Percentiles rank a stretch among this genome's conserved stretches.
phyloP scores from a whole-genome alignment of 2,329 filamentous ascomycete genomes.

The Niveomyces coronatus region DNA sequence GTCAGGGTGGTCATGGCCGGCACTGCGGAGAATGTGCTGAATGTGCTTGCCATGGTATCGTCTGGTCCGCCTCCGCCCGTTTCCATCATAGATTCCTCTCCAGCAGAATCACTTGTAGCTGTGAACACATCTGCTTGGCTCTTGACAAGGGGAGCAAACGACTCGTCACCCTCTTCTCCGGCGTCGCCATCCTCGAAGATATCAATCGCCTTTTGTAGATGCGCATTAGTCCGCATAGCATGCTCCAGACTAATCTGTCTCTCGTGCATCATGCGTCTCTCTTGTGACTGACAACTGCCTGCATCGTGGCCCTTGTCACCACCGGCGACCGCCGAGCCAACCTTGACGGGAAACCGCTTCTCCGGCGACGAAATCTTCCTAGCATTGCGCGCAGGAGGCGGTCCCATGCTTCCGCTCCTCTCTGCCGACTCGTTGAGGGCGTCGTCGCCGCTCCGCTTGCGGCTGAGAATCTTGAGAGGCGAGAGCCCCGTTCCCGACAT shows the following conservation, averaged over 20 bases:
- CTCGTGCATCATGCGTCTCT: slow-evolving; percentile 19
- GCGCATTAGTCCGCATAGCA: slow-evolving; percentile 43
- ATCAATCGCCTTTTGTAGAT: slow-evolving; percentile 47
- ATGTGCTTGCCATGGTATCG: slow-evolving; percentile 68
- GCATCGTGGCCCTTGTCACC: slow-evolving; percentile 13
- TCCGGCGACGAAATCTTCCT: slow-evolving; percentile 37
- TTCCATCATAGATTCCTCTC: slow-evolving; percentile 8
- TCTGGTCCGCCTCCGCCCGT: slow-evolving; percentile 45
- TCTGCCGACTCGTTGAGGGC: slow-evolving; percentile 2
- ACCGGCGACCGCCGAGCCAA: slow-evolving; percentile 31
- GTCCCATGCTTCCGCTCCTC: slow-evolving; percentile 11
- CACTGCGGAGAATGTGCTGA: slow-evolving; percentile 83
- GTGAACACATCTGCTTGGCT: slow-evolving; percentile 15
- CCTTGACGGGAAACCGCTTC: slow-evolving; percentile 51
- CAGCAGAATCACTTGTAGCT: slow-evolving; percentile 22
- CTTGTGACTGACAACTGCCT: neutral
- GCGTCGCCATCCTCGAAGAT: slow-evolving; percentile 50
- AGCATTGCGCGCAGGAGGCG: slow-evolving; percentile 30
- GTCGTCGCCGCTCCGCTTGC: slow-evolving; percentile 18
- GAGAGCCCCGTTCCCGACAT: slow-evolving; percentile 47
- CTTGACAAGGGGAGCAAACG: neutral
- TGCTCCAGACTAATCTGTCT: slow-evolving; percentile 40
- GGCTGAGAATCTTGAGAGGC: slow-evolving; percentile 43
- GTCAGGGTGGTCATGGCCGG: slow-evolving; percentile 81
- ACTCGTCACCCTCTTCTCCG: slow-evolving; percentile 13